Conservation (phyloP, 2,329 filamentous ascomycete species). For the Calonectria pteridis region DNA sequence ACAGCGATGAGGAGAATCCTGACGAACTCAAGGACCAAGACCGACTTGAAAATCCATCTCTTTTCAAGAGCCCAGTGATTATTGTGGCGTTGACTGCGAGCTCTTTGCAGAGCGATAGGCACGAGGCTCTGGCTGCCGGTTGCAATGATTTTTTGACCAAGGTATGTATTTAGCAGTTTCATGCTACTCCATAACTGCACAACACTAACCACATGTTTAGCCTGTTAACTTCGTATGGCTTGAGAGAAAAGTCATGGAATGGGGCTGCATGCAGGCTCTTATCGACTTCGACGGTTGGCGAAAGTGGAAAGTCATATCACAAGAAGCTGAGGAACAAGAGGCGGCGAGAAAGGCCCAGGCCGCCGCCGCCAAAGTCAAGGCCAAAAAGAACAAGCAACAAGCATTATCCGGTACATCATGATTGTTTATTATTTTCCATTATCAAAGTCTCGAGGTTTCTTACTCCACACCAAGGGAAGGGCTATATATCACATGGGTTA, state of each 20-base stretch:
- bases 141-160: slow-evolving; percentile 99
- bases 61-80: slow-evolving; percentile 97
- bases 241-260: slow-evolving; percentile 97
- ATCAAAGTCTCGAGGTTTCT: background rate
- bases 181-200: background rate
- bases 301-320: slow-evolving; percentile 90
- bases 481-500: background rate
- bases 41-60: slow-evolving; percentile 72
- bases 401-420: slow-evolving; percentile 44
- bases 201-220: slow-evolving; percentile 58
- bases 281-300: slow-evolving; percentile 99
- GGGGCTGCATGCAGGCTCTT: slow-evolving; percentile 99
- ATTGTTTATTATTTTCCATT: slow-evolving; percentile 8
- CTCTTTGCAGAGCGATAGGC: slow-evolving; percentile 92
- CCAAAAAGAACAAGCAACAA: slow-evolving; percentile 59
- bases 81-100: slow-evolving; percentile 97
- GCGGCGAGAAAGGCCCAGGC: slow-evolving; percentile 55
- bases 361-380: slow-evolving; percentile 50
- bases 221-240: slow-evolving; percentile 98
- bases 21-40: slow-evolving; percentile 73
- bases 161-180: slow-evolving; percentile 62
- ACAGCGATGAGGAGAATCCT: slow-evolving; percentile 59
- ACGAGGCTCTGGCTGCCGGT: slow-evolving; percentile 93
- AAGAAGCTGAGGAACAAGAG: slow-evolving; percentile 59
- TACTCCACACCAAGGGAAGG: background rate